Percentiles rank a stretch among this genome's conserved stretches.
These are phyloP conservation scores for Helicocarpus griseus DNA, from an alignment of 2,329 filamentous ascomycete species.

Conservation along the genomic window DNA sequence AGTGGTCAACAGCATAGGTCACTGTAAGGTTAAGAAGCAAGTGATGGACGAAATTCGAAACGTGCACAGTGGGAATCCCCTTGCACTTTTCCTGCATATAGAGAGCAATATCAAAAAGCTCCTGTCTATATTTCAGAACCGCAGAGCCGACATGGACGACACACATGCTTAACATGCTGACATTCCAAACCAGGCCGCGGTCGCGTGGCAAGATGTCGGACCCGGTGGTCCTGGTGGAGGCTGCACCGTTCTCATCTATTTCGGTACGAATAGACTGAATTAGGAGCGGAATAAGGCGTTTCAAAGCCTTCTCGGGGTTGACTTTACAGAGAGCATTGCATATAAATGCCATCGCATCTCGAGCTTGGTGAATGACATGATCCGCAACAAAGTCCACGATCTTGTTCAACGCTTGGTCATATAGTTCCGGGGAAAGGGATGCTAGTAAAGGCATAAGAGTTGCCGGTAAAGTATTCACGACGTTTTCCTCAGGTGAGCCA, in stretches of 20 bases:
- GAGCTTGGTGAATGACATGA: slow-evolving; percentile 92
- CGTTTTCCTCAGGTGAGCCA: slow-evolving; percentile 89
- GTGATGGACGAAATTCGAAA: slow-evolving; percentile 97
- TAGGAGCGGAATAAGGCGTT: slow-evolving; percentile 80
- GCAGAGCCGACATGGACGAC: slow-evolving; percentile 91
- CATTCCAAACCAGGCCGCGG: slow-evolving; percentile 87
- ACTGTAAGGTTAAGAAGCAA: slow-evolving; percentile 87
- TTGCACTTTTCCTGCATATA: slow-evolving; percentile 97
- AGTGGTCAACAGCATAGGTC: slow-evolving; percentile 85
- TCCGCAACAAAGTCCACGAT: slow-evolving; percentile 82
- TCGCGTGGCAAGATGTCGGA: slow-evolving; percentile 89
- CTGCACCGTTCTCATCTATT: slow-evolving; percentile 93
- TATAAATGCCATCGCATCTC: slow-evolving; percentile 98
- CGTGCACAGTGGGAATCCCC: slow-evolving; percentile 86
- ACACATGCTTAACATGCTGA: slow-evolving; percentile 96
- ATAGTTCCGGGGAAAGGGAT: slow-evolving; percentile 83
- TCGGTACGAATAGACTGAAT: slow-evolving; percentile 89
- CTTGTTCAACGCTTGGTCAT: slow-evolving; percentile 85
- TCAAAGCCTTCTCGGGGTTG: slow-evolving; percentile 84
- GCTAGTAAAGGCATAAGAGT: slow-evolving; percentile 85
- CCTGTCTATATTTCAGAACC: slow-evolving; percentile 77
- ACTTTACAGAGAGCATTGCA: slow-evolving; percentile 94
- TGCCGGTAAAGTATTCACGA: slow-evolving; percentile 89
- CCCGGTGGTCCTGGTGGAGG: slow-evolving; percentile 86
- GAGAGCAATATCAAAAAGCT: slow-evolving; percentile 80